These are phyloP conservation scores for Eucalyptus globulus DNA, from an alignment of 345 rosid species.

Conservation along the genomic window DNA sequence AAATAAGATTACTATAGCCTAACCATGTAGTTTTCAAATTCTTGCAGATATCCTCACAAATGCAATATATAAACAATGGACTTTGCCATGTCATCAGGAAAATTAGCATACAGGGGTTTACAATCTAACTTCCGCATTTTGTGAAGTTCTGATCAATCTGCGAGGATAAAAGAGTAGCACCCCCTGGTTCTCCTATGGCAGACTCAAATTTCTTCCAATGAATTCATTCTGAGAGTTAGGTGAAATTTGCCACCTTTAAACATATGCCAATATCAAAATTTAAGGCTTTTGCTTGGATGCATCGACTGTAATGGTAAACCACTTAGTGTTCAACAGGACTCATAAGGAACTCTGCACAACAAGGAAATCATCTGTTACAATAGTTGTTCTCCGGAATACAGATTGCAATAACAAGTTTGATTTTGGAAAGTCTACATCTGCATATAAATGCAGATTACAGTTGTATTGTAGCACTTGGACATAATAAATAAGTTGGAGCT, in stretches of 20 bases:
- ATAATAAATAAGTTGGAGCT: too few relatives aligned
- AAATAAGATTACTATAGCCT: background rate
- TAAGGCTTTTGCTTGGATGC: background rate
- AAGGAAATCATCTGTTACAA: accelerated
- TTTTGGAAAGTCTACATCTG: too few relatives aligned
- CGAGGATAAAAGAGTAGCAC: background rate
- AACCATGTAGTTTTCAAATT: accelerated
- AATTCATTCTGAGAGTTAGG: background rate
- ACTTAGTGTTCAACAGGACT: background rate
- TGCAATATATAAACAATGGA: background rate
- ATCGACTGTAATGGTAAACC: background rate
- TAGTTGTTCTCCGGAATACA: accelerated
- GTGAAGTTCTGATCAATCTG: background rate
- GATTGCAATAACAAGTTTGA: accelerated
- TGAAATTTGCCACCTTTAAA: background rate
- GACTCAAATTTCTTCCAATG: background rate
- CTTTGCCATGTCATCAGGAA: background rate
- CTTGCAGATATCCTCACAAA: background rate
- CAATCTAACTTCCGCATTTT: background rate
- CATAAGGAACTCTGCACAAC: background rate
- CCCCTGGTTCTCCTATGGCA: accelerated
- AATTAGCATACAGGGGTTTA: background rate
- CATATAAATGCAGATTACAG: too few relatives aligned
- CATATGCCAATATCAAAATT: background rate
- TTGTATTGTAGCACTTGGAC: too few relatives aligned